Conservation (phyloP, 805 yeast genomes). For the Torulaspora maleeae region DNA sequence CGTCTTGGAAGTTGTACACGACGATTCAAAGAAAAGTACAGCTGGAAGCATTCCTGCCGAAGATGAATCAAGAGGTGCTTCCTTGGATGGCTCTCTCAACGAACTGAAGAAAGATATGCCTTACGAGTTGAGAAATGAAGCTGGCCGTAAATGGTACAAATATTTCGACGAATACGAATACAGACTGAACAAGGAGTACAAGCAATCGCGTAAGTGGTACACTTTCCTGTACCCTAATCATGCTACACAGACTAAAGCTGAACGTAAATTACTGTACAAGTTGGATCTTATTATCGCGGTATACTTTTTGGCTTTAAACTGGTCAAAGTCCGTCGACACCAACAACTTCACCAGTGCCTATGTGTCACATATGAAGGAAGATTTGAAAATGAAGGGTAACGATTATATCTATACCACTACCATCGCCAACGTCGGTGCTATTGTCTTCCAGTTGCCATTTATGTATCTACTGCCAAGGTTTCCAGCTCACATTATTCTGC, state of each 20-base stretch:
- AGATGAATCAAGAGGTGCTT: neutral
- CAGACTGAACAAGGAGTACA: slow-evolving; percentile 36
- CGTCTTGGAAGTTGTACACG: slow-evolving; percentile 3
- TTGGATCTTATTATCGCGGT: slow-evolving; percentile 52
- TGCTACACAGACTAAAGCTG: slow-evolving; percentile 40
- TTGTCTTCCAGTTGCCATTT: slow-evolving; percentile 62
- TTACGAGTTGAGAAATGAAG: slow-evolving; percentile 40
- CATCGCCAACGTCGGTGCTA: slow-evolving; percentile 56
- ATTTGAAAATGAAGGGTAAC: slow-evolving; percentile 54
- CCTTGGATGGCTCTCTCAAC: slow-evolving; percentile 5
- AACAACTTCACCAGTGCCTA: slow-evolving; percentile 63
- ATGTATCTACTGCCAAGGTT: slow-evolving; percentile 53
- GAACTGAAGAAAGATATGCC: slow-evolving; percentile 32
- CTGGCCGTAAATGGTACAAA: slow-evolving; percentile 42
- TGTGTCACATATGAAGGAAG: slow-evolving; percentile 59
- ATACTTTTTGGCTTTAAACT: slow-evolving; percentile 56
- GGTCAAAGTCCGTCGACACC: slow-evolving; percentile 64
- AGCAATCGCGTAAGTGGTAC: slow-evolving; percentile 33
- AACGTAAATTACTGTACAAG: slow-evolving; percentile 45
- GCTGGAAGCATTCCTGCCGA: neutral
- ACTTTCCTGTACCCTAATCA: slow-evolving; percentile 35
- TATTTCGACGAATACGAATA: slow-evolving; percentile 52
- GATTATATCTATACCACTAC: slow-evolving; percentile 60
- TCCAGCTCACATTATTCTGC: slow-evolving; percentile 47
- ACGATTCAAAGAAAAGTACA: slow-evolving; percentile 1